phyloP scores from a whole-genome alignment of 2,329 filamentous ascomycete species.

The Whalleya microplaca region DNA sequence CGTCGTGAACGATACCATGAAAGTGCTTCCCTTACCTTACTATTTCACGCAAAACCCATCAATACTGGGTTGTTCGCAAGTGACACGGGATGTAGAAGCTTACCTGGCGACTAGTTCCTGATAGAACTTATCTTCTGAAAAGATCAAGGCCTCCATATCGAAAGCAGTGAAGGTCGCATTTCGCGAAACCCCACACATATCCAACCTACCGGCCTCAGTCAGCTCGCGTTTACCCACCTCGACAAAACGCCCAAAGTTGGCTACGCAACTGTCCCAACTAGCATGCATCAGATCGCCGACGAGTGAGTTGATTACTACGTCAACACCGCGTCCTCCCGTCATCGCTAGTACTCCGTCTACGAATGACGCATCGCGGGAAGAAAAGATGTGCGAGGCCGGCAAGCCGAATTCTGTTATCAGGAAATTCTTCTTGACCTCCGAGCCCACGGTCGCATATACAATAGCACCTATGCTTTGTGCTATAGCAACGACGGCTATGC shows the following conservation, averaged over 20 bases:
- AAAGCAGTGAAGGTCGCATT: too few species aligned
- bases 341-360: conserved; percentile 27
- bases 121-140: too few species aligned
- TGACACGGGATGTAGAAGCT: too few species aligned
- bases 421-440: conserved; percentile 16
- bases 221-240: too few species aligned
- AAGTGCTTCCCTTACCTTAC: too few species aligned
- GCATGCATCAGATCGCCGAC: neutral
- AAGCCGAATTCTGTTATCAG: conserved; percentile 35
- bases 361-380: conserved; percentile 36
- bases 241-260: neutral
- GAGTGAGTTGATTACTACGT: neutral
- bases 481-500: conserved; percentile 41
- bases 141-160: too few species aligned
- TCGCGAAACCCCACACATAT: too few species aligned
- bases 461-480: conserved; percentile 37
- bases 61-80: too few species aligned
- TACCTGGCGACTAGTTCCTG: too few species aligned
- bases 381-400: conserved; percentile 38
- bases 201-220: too few species aligned
- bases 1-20: too few species aligned
- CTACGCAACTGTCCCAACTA: neutral
- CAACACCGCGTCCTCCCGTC: conserved; percentile 1
- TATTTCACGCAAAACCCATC: too few species aligned
- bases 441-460: conserved; percentile 34